Base-by-base conservation (phyloP, 768 basidiomycete genomes). In the Tylopilus felleus region DNA sequence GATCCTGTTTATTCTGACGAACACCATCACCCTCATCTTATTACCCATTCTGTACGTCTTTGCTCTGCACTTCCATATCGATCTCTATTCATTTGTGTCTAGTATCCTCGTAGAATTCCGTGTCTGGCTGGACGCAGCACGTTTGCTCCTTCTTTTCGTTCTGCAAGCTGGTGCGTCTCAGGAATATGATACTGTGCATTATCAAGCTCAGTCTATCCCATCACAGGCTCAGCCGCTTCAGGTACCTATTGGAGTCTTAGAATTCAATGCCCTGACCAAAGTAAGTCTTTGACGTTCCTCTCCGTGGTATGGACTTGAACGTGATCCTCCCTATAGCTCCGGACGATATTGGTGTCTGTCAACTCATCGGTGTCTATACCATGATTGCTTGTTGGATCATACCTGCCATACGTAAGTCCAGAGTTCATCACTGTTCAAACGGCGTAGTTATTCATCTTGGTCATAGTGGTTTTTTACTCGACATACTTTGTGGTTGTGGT, bases 91-190 rank as follows among this genome's bases (percentile, higher is more conserved):
- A 23, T 13, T 9, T 42, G 23, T 23, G 5, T 35, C 21, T 40
- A 82, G 81, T 55, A 67, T 82, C 23, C 60, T 82, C 33, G 62
- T 78, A 2, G 54, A 67, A 38, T 84, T 83, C 45, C 73, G 80
- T 36, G 60, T 69, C 14, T 84, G 81, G 81, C 62, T 83, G 5
- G 84, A 85, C 60, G 73, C 72, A 1, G 77, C 80, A 12, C 75
- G 82, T 28, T 61, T 84, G 25, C 45, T 76, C 25, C 72, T 81
- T 43, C 65, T 85, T 19, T 53, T 80, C 9, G 38, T 75, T 13
- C 62, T 65, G 23, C 82, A 85, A 49, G 65, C 76, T 17, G 79
- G 82, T 81, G 58, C n/a, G 68, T 66, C 35, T 38, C 23, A 23
- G 29, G 21, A 35, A 29, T 13, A 25, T 17, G 27, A 31, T 46